Evolutionary conservation across 345 rosid species (phyloP).

Genomic region (Gossypium anomalum): DNA sequence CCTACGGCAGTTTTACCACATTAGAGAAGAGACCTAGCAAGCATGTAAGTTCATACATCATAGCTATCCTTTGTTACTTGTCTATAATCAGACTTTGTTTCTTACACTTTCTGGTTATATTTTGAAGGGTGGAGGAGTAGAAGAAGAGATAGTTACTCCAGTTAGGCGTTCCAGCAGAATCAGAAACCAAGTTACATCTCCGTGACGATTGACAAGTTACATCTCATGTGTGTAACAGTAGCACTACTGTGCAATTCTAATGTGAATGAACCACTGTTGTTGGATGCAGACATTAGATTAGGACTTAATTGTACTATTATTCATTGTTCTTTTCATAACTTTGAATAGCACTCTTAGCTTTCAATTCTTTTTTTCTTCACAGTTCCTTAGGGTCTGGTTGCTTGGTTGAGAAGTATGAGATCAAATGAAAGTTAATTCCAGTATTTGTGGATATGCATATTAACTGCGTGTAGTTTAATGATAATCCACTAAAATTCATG

Average conservation of each 20-base stretch:
- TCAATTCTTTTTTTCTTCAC: no score
- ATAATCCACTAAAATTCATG: no score
- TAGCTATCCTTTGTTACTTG: background rate
- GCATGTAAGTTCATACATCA: constrained; percentile 39
- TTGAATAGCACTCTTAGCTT: no score
- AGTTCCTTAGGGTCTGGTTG: no score
- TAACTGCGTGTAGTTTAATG: no score
- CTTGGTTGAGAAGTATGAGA: no score
- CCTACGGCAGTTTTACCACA: constrained; percentile 81
- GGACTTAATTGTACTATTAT: constrained; percentile 8
- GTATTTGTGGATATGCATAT: no score
- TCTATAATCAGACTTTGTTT: background rate
- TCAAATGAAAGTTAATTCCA: no score
- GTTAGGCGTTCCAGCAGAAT: constrained; percentile 85
- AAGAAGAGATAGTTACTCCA: constrained; percentile 62
- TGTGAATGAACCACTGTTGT: constrained; percentile 6
- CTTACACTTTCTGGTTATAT: constrained; percentile 1
- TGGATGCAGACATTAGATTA: constrained; percentile 21
- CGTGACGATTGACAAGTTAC: constrained; percentile 28
- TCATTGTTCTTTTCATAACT: background rate
- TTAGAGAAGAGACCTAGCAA: constrained; percentile 59
- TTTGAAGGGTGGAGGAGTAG: constrained; percentile 51
- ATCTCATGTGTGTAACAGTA: constrained; percentile 17
- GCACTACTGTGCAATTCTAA: constrained; percentile 28
- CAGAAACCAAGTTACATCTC: constrained; percentile 46